Evolutionary conservation across 805 yeast species (phyloP), one percentile per base, ranked within the genome.

Genomic region (Lachancea sp.): DNA sequence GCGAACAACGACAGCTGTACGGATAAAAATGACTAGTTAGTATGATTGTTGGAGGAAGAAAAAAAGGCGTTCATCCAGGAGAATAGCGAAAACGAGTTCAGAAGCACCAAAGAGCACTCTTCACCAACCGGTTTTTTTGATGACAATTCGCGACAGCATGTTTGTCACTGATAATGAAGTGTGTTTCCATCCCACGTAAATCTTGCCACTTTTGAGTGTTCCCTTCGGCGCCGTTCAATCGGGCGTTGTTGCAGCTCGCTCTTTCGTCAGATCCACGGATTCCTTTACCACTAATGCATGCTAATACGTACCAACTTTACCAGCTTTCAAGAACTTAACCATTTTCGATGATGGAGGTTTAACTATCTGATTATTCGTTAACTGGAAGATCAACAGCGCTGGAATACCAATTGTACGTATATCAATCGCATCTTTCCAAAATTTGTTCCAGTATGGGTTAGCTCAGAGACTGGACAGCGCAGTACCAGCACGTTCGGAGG

Each of bases 281-380:
- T n/a, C n/a, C 25, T 29, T 7, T 25, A 5, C 25, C 42, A 10
- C 35, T 27, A 8, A 7, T 9, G 8, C 22, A 20, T 40, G 36
- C 42, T 35, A 37, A 56, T 59, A 63, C 68, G 60, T 65, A 65
- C 69, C 97, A 84, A 91, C 98, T 85, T 85, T 89, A 82, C 97
- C 97, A 74, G 98, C 86, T 81, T 91, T 93, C 78, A 93, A 83
- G 85, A 93, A 91, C 79, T 93, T 93, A 79, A 96, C 96, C 96
- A 89, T 90, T 77, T 69, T 66, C 54, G 58, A 55, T 57, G 58
- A 51, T 55, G 49, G 47, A 36, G 26, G 27, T n/a, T 35, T 35
- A 39, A 27, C 46, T 57, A 44, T 57, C 45, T 54, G 53, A 44
- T 52, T 45, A 49, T 50, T 50, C 45, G 40, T 42, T 32, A 41